Evolutionary conservation across 768 basidiomycete genomes (phyloP), one percentile per base, ranked within the genome.

Genomic region (Dioszegia aurantiaca): DNA sequence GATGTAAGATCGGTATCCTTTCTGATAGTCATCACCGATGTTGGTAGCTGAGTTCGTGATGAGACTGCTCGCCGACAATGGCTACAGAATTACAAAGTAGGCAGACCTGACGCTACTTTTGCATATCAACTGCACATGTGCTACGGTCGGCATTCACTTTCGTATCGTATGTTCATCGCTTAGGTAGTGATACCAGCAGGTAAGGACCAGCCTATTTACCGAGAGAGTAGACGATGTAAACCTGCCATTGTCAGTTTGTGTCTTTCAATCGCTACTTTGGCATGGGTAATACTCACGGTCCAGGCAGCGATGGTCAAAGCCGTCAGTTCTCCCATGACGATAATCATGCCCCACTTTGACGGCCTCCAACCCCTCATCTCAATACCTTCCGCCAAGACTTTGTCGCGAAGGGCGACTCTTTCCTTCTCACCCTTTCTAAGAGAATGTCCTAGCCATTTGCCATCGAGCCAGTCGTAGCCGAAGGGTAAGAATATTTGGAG

Each of bases 221-320:
- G 2, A 66, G 41, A 3, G 64, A 62, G 46, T 62, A 66, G 33
- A 60, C 48, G 52, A 66, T 62, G 31, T 66, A 66, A 2, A 66
- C 53, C 63, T 64, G 40, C 6, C 40, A 41, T 26, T 6, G 14
- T 33, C 33, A 33, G 33, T 14, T 6, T 33, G 8, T 39, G 27
- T 17, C 21, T n/a, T 31, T 46, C n/a, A 8, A 41, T 10, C 19
- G 19, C 17, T 5, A 41, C 12, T 5, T n/a, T 1, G 19, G 8
- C n/a, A 39, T 6, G 6, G 40, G 17, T 41, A 5, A n/a, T 17
- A 65, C 64, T 65, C 47, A 65, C 65, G 24, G 61, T 62, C 65
- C 65, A 67, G 39, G 65, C 65, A 12, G 45, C 42, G 27, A 67
- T 48, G 23, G 55, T 60, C 36, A 62, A 33, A 2, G 42, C 56